Percentiles rank a stretch among this genome's conserved stretches.
Evolutionary conservation across 164 flowering plant genomes (phyloP).

Genomic region (Stephania yunnanensis): DNA sequence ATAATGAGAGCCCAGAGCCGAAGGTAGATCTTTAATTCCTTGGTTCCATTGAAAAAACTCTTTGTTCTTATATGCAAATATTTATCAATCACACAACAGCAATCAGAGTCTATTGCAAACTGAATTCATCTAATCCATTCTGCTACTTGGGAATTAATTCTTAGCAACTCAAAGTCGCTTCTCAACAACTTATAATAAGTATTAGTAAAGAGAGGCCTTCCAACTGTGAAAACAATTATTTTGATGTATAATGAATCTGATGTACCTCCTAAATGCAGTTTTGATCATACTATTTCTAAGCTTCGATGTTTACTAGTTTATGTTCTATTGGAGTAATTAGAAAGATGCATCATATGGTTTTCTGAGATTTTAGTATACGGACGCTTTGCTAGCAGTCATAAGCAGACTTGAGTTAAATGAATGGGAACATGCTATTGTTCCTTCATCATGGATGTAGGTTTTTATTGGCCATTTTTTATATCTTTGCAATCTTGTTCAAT

Average conservation of each 20-base stretch:
- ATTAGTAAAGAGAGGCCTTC: no score
- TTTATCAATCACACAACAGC: background rate
- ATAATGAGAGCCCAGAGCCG: constrained; percentile 34
- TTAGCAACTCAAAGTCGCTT: no score
- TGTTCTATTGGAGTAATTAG: background rate
- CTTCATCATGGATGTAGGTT: background rate
- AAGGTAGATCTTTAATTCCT: constrained; percentile 35
- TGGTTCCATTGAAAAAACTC: background rate
- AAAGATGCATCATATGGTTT: background rate
- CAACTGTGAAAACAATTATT: no score
- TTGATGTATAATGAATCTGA: background rate
- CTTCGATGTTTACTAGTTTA: background rate
- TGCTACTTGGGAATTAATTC: no score
- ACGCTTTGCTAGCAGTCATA: no score
- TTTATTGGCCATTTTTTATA: constrained; percentile 4
- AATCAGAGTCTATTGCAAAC: background rate
- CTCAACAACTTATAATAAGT: no score
- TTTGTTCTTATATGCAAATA: background rate
- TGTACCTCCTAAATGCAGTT: background rate
- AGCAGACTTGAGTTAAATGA: background rate
- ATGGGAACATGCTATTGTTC: background rate
- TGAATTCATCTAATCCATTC: no score
- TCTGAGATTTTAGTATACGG: background rate
- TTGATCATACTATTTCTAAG: background rate
- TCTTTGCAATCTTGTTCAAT: background rate